Conservation (phyloP, 495 filamentous ascomycete genomes). For the Jackrogersella minutella region DNA sequence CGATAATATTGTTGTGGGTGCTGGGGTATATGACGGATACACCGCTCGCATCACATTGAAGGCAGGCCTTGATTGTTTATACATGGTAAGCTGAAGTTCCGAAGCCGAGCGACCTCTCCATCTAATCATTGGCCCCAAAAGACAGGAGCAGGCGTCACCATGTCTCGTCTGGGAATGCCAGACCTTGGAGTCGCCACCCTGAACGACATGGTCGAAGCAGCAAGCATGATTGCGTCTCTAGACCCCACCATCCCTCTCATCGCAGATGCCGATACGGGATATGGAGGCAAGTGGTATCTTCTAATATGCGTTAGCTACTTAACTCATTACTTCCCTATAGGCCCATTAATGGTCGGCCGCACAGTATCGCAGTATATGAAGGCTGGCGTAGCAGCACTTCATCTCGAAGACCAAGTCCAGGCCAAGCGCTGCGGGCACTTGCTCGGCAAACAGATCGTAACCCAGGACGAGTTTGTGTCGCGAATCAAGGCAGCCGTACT, state of each 20-base stretch:
- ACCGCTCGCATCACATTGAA: constrained; percentile 70
- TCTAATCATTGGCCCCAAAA: constrained; percentile 29
- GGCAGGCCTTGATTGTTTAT: constrained; percentile 67
- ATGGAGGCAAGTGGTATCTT: constrained; percentile 60
- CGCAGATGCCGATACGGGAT: constrained; percentile 71
- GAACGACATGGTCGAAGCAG: constrained; percentile 67
- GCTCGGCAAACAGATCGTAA: constrained; percentile 67
- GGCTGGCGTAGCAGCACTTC: constrained; percentile 70
- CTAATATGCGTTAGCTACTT: constrained; percentile 42
- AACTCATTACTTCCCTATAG: no score
- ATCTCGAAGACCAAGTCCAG: constrained; percentile 72
- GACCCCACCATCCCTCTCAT: constrained; percentile 67
- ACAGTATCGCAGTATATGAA: constrained; percentile 69
- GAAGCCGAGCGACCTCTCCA: no score
- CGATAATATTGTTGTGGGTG: constrained; percentile 60
- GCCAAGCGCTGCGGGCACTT: constrained; percentile 72
- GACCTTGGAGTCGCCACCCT: constrained; percentile 69
- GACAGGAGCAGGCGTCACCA: constrained; percentile 72
- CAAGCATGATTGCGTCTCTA: constrained; percentile 74
- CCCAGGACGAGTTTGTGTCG: constrained; percentile 60
- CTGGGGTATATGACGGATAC: constrained; percentile 75
- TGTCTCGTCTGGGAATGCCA: constrained; percentile 67
- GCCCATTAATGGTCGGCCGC: constrained; percentile 65
- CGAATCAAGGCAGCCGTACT: constrained; percentile 64
- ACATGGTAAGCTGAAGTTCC: constrained; percentile 70